Conservation (phyloP, 2,329 filamentous ascomycete species). For the Calonectria hawksworthii region DNA sequence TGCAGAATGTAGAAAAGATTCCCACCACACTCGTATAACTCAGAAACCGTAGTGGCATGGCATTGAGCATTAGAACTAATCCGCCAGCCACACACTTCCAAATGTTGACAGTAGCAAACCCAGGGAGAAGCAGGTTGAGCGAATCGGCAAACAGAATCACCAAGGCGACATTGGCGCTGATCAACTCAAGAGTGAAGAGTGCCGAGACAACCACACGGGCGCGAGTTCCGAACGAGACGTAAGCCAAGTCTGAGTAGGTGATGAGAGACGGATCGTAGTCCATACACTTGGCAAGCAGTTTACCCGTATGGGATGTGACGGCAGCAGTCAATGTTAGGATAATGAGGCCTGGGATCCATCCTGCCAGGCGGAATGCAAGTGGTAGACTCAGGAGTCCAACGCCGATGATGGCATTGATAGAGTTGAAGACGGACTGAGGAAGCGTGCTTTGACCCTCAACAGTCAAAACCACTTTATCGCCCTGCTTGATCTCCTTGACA, state of each 20-base stretch:
- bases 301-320: conserved; percentile 88
- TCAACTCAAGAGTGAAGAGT: conserved; percentile 88
- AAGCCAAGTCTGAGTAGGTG: conserved; percentile 95
- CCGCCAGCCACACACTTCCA: conserved; percentile 92
- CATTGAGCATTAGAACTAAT: conserved; percentile 85
- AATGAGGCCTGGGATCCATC: conserved; percentile 86
- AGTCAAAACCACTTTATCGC: conserved; percentile 85
- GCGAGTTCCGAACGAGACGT: conserved; percentile 86
- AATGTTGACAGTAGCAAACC: conserved; percentile 71
- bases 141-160: conserved; percentile 96
- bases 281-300: conserved; percentile 88
- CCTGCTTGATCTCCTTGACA: conserved; percentile 91
- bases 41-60: conserved; percentile 84
- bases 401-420: conserved; percentile 92
- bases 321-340: conserved; percentile 81
- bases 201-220: conserved; percentile 87
- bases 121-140: conserved; percentile 82
- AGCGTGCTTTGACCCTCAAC: conserved; percentile 95
- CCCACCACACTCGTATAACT: conserved; percentile 94
- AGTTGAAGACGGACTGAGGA: conserved; percentile 96
- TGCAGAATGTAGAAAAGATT: conserved; percentile 90
- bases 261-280: conserved; percentile 88
- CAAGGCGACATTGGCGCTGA: conserved; percentile 90
- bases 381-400: conserved; percentile 92
- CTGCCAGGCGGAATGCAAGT: conserved; percentile 87